Evolutionary conservation across 371 early-diverging fungal species (phyloP).

Genomic region (Mucor indicus): DNA sequence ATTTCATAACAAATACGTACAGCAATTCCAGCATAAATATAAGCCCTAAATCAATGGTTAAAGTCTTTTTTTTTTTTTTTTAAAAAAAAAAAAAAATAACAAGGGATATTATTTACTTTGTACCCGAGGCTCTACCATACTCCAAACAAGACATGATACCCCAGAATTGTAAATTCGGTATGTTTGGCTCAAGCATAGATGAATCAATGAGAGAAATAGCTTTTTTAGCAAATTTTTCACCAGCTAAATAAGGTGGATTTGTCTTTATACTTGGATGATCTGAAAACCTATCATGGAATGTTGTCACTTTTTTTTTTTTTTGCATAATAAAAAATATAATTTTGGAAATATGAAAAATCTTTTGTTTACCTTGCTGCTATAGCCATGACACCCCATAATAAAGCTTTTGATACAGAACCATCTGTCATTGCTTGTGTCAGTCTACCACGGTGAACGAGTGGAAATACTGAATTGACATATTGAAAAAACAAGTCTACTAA

Average conservation of each 20-base stretch:
- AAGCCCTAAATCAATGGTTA: constrained; percentile 30
- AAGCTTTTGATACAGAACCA: constrained; percentile 35
- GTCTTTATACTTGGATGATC: constrained; percentile 41
- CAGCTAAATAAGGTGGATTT: constrained; percentile 46
- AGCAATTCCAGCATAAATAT: constrained; percentile 66
- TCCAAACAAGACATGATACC: constrained; percentile 57
- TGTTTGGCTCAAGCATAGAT: constrained; percentile 47
- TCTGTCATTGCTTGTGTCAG: constrained; percentile 29
- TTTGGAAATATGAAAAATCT: neutral
- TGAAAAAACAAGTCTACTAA: constrained; percentile 60
- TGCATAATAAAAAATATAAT: neutral
- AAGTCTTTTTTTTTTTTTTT: neutral
- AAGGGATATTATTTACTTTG: constrained; percentile 28
- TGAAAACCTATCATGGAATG: constrained; percentile 37
- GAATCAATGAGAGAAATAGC: constrained; percentile 40
- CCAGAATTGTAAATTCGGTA: constrained; percentile 58
- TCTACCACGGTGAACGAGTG: constrained; percentile 49
- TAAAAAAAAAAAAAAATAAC: neutral
- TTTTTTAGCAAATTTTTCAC: constrained; percentile 43
- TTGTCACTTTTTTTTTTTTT: neutral
- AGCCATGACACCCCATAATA: constrained; percentile 45
- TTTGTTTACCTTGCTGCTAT: constrained; percentile 39
- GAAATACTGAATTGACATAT: constrained; percentile 52
- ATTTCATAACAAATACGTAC: constrained; percentile 60
- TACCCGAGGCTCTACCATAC: constrained; percentile 60